Conservation (phyloP, 192 early-diverging fungal genomes). For the Backusella australiensis region DNA sequence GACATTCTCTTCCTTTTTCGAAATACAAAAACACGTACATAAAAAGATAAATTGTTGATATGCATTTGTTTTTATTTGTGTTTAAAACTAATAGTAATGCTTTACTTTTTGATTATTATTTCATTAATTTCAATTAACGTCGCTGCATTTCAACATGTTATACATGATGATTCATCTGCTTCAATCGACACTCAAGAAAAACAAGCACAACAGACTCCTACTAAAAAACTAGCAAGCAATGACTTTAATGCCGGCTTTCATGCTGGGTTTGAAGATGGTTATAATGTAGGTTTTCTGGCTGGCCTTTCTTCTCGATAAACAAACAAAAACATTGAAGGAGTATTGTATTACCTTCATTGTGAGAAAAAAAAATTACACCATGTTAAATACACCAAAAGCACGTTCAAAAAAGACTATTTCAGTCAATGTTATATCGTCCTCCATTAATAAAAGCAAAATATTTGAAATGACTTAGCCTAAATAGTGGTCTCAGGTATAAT, state of each 20-base stretch:
- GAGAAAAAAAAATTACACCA: background rate
- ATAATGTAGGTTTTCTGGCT: background rate
- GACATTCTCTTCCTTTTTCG: background rate
- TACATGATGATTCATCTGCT: background rate
- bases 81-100: background rate
- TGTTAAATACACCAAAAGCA: background rate
- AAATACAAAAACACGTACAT: background rate
- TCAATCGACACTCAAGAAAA: background rate
- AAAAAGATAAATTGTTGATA: background rate
- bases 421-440: background rate
- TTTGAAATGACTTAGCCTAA: too few species aligned
- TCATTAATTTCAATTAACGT: background rate
- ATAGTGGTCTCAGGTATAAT: too few species aligned
- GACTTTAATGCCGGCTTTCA: background rate
- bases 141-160: background rate
- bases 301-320: slow-evolving; percentile 1
- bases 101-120: background rate
- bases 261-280: background rate
- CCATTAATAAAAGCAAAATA: background rate
- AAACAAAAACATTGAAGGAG: background rate
- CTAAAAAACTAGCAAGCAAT: background rate
- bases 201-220: background rate
- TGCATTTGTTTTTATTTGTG: background rate
- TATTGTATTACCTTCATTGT: background rate
- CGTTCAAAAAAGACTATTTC: background rate